Percentiles rank a stretch among this genome's conserved stretches.
Evolutionary conservation across 2,329 filamentous ascomycete species (phyloP).

Genomic region (Clonostachys chloroleuca): DNA sequence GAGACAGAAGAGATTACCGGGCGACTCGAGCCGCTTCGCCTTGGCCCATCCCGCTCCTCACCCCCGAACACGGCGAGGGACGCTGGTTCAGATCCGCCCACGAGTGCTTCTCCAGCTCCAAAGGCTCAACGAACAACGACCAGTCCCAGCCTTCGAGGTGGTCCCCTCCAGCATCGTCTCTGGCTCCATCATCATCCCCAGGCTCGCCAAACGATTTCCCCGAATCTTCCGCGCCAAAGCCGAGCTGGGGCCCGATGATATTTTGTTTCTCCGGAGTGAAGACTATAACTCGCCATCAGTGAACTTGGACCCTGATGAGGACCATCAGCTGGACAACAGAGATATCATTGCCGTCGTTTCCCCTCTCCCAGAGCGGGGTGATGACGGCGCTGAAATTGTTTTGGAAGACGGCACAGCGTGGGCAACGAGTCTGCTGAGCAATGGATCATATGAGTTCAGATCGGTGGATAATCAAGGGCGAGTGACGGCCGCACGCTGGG

Average conservation of each 20-base stretch:
- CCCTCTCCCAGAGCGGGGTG: constrained; percentile 41
- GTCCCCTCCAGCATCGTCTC: constrained; percentile 61
- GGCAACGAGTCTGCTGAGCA: constrained; percentile 45
- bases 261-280: constrained; percentile 68
- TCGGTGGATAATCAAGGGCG: constrained; percentile 53
- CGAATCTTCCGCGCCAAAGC: constrained; percentile 60
- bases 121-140: constrained; percentile 48
- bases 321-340: constrained; percentile 29
- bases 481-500: constrained; percentile 64
- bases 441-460: constrained; percentile 63
- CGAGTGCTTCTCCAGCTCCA: constrained; percentile 70
- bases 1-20: constrained; percentile 37
- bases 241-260: constrained; percentile 62
- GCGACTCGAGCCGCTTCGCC: constrained; percentile 59
- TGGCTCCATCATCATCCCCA: constrained; percentile 50
- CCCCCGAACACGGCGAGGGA: constrained; percentile 55
- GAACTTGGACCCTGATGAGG: not conserved
- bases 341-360: constrained; percentile 67
- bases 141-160: constrained; percentile 69
- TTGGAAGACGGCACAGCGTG: constrained; percentile 60
- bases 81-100: constrained; percentile 63
- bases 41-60: constrained; percentile 65
- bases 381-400: constrained; percentile 59
- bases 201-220: constrained; percentile 56
- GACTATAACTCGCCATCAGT: constrained; percentile 42